These are phyloP conservation scores for Heliamphora pulchella DNA, from an alignment of 179 eudicot species.

Conservation along the genomic window DNA sequence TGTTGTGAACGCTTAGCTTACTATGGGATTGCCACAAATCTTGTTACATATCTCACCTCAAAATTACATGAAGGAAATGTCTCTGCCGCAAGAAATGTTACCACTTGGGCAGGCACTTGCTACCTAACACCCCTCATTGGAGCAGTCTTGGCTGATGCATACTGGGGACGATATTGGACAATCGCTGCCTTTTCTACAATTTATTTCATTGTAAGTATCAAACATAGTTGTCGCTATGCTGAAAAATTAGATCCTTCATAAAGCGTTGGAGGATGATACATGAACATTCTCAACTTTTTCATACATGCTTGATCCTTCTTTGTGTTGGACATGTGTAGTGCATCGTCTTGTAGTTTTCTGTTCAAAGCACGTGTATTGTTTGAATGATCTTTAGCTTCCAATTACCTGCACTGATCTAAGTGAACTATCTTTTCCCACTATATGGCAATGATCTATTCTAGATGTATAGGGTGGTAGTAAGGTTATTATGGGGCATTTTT, in stretches of 20 bases:
- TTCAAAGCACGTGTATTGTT: background rate
- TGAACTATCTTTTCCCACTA: background rate
- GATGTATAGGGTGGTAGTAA: background rate
- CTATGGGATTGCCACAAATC: slow-evolving; percentile 29
- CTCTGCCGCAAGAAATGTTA: slow-evolving; percentile 32
- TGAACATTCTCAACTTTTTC: too few species aligned
- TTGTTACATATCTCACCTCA: slow-evolving; percentile 27
- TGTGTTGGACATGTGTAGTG: background rate
- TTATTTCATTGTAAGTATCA: slow-evolving; percentile 23
- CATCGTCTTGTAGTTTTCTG: background rate
- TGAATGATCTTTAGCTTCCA: background rate
- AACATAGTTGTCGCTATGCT: background rate
- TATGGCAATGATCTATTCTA: background rate
- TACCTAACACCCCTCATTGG: slow-evolving; percentile 29
- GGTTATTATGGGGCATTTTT: background rate
- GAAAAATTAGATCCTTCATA: background rate
- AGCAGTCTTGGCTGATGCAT: slow-evolving; percentile 31
- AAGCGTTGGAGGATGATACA: background rate
- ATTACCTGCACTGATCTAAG: background rate
- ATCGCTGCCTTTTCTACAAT: slow-evolving; percentile 26
- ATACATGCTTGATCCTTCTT: background rate
- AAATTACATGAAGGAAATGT: slow-evolving; percentile 28
- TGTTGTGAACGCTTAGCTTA: slow-evolving; percentile 31
- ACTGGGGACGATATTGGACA: slow-evolving; percentile 32
- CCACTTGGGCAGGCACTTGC: slow-evolving; percentile 31